Percentiles rank a stretch among this genome's conserved stretches.
phyloP scores from a whole-genome alignment of 2,329 filamentous ascomycete genomes.

The Apiospora kogelbergensis region DNA sequence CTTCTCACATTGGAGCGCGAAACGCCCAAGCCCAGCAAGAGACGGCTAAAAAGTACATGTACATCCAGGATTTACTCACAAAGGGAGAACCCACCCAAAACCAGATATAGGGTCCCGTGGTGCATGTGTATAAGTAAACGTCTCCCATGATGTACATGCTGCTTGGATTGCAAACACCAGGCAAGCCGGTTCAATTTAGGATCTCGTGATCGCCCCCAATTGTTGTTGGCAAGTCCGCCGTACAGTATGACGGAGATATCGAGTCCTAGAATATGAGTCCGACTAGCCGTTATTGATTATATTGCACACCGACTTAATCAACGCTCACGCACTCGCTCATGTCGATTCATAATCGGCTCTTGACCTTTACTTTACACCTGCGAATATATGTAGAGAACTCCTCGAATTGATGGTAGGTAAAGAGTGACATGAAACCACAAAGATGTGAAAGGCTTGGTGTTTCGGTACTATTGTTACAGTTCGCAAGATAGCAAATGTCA shows the following conservation, averaged over 20 bases:
- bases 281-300: neutral
- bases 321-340: neutral
- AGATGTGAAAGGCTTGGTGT: neutral
- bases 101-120: neutral
- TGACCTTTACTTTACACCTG: neutral
- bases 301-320: neutral
- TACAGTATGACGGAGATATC: neutral
- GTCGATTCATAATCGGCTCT: neutral
- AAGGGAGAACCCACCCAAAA: neutral
- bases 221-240: neutral
- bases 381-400: neutral
- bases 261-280: neutral
- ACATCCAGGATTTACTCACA: neutral
- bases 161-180: neutral
- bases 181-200: neutral
- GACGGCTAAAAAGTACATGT: neutral
- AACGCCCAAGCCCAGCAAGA: neutral
- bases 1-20: neutral
- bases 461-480: neutral
- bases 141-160: neutral
- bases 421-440: neutral
- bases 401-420: neutral
- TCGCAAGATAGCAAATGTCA: neutral
- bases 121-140: neutral
- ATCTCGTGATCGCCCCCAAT: neutral